Evolutionary conservation across 1,284 basidiomycete genomes (phyloP).

Genomic region (Cerrena zonata): DNA sequence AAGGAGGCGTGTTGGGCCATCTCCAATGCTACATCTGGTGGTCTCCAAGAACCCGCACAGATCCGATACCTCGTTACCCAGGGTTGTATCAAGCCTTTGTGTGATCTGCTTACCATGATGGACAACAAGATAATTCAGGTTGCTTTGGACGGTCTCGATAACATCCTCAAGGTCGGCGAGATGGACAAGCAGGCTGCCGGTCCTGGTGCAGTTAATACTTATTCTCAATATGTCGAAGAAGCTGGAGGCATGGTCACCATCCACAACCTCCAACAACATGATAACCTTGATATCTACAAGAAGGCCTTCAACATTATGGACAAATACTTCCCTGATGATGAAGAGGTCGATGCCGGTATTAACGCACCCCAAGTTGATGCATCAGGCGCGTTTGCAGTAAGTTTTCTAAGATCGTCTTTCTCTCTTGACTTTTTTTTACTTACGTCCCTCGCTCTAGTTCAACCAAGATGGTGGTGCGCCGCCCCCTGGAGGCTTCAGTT

Average conservation of each 20-base stretch:
- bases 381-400: constrained; percentile 83
- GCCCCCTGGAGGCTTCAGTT: constrained; percentile 92
- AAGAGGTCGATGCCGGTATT: constrained; percentile 78
- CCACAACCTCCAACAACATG: constrained; percentile 98
- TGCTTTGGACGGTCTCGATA: constrained; percentile 94
- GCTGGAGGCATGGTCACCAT: constrained; percentile 98
- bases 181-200: constrained; percentile 85
- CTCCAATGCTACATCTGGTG: constrained; percentile 97
- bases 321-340: constrained; percentile 87
- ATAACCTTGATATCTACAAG: constrained; percentile 99
- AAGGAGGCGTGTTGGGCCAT: constrained; percentile 99
- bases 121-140: constrained; percentile 99
- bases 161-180: constrained; percentile 97
- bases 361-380: constrained; percentile 80
- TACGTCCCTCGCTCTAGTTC: constrained; percentile 46
- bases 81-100: constrained; percentile 97
- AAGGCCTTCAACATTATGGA: constrained; percentile 99
- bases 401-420: constrained; percentile 30
- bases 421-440: constrained; percentile 4
- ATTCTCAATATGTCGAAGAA: constrained; percentile 93
- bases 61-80: constrained; percentile 97
- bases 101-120: constrained; percentile 93
- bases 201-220: constrained; percentile 85
- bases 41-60: constrained; percentile 92
- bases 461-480: constrained; percentile 78